Evolutionary conservation across 257 asterid species (phyloP).

Genomic region (Jacaranda copaia): DNA sequence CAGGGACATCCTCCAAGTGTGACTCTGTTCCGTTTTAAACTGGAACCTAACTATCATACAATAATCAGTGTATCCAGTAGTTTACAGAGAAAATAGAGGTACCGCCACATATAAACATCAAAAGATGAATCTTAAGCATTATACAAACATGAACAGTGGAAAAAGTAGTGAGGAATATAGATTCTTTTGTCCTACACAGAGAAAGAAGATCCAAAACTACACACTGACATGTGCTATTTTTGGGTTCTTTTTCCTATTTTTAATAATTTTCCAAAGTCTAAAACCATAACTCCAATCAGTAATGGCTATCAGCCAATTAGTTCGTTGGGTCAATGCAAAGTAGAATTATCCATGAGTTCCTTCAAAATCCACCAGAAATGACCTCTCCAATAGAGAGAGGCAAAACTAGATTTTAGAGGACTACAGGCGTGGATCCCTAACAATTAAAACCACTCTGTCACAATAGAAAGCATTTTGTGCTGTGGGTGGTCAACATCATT

Average conservation of each 20-base stretch:
- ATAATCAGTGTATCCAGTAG: background rate
- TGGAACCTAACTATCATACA: background rate
- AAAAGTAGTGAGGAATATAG: background rate
- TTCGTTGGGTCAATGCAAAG: slow-evolving; percentile 23
- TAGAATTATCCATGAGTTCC: slow-evolving; percentile 15
- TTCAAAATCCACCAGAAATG: slow-evolving; percentile 25
- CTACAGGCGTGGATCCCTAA: slow-evolving; percentile 11
- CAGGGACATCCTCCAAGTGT: slow-evolving; percentile 5
- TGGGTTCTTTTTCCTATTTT: background rate
- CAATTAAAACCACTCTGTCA: slow-evolving; percentile 19
- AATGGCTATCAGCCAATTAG: slow-evolving; percentile 16
- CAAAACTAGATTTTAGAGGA: slow-evolving; percentile 3
- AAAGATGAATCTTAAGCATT: background rate
- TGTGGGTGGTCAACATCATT: slow-evolving; percentile 17
- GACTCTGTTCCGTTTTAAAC: background rate
- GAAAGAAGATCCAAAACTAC: background rate
- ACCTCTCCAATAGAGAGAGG: slow-evolving; percentile 2
- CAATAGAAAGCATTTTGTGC: slow-evolving; percentile 6
- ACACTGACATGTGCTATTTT: background rate
- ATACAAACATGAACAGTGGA: background rate
- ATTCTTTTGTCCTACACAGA: background rate
- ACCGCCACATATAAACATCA: background rate
- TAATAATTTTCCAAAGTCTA: background rate
- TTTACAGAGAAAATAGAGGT: background rate
- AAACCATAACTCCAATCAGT: background rate